Evolutionary conservation across 495 filamentous ascomycete species (phyloP), one percentile per base, ranked within the genome.

Genomic region (Stereocaulon alpinum): DNA sequence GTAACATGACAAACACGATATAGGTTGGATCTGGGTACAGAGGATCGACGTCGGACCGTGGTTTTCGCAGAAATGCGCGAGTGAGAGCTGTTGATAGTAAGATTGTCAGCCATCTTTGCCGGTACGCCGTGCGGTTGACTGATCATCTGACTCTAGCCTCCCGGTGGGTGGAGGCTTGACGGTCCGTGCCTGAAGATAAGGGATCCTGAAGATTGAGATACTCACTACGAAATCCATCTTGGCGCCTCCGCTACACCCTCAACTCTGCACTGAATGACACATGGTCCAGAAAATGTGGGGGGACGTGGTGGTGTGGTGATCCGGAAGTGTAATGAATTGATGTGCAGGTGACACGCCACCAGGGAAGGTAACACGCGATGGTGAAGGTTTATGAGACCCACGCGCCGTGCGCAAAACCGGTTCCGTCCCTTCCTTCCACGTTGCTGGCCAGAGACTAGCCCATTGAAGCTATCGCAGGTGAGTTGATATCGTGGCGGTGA

Each of bases 11-110:
- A 76, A 70, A 68, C 91, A 96, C 54, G 85, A 77, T 47, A 90
- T 84, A 1, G 88, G 86, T 27, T 88, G 76, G 52, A 88, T 86
- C 73, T 96, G 90, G 56, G 91, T 96, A 71, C 94, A 95, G 73
- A 96, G 87, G 71, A 96, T 84, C 55, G 91, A 93, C 52, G 91
- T 96, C 14, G 91, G 91, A 61, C 91, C 91, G 78, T 96, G 91
- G 66, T 90, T 79, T 73, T 96, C 91, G 78, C 91, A 96, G 72
- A 95, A 96, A 75, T 96, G 91, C 68, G 91, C 91, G 65, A 96
- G 82, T 70, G 89, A 94, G 68, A 96, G 82, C 91, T 96, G 55
- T 64, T 30, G 37, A 20, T 1, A 32, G 18, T 22, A 9, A 9
- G 37, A 52, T 3, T n/a, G n/a, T 50, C 45, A 51, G 56, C 47